A percentile compares a stretch with the other conserved stretches of the same genome.
Evolutionary conservation across 768 basidiomycete genomes (phyloP).

Genomic region (Tulasnella sp.): DNA sequence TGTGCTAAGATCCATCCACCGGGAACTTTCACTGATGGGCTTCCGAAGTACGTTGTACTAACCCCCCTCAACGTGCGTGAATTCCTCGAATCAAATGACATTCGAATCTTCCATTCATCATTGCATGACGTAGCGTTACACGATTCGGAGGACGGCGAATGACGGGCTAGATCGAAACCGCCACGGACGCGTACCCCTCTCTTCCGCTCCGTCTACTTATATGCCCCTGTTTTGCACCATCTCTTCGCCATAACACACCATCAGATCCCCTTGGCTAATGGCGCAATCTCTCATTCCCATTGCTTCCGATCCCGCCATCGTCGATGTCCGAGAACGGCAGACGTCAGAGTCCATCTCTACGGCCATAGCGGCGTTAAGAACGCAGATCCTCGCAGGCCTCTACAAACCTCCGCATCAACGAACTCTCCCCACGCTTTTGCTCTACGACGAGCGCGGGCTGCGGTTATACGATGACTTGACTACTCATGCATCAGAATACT

Average conservation of each 20-base stretch:
- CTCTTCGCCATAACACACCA: not conserved
- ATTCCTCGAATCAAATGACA: not conserved
- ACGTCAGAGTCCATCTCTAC: constrained; percentile 16
- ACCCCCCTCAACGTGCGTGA: not conserved
- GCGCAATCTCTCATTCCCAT: not conserved
- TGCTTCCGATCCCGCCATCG: constrained; percentile 17
- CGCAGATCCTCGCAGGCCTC: constrained; percentile 53
- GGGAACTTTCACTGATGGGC: not conserved
- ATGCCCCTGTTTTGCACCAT: not conserved
- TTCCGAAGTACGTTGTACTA: not conserved
- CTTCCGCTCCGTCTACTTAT: not conserved
- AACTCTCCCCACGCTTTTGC: constrained; percentile 70
- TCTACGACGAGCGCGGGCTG: constrained; percentile 85
- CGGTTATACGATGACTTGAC: constrained; percentile 84
- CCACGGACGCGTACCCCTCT: not conserved
- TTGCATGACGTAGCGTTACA: not conserved
- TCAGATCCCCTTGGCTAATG: not conserved
- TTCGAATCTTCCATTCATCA: not conserved
- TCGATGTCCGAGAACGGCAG: constrained; percentile 19
- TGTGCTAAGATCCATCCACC: not conserved
- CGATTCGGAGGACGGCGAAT: not conserved
- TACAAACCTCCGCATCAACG: constrained; percentile 52
- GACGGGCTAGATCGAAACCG: not conserved
- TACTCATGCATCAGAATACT: constrained; percentile 74
- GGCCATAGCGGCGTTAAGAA: constrained; percentile 20